Evolutionary conservation across 139 green algal species (phyloP), one percentile per base, ranked within the genome.

Genomic region (Parachlorella kessleri): DNA sequence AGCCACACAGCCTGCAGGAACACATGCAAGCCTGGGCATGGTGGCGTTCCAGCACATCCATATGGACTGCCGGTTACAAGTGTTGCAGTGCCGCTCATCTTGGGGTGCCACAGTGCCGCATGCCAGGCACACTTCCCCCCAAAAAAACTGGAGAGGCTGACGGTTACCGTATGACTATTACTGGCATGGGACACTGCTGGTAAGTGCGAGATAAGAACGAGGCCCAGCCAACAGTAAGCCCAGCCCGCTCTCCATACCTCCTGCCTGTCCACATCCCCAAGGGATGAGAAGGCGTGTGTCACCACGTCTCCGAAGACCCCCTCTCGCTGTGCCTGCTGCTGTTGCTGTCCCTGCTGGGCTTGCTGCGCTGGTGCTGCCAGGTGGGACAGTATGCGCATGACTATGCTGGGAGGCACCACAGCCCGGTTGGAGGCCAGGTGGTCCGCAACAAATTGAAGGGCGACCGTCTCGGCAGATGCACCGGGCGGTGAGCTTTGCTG

Each of bases 361-460:
- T 81, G 66, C 10, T 33, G 53, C 1, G 18, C 39, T 3, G 40
- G 28, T 3, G 35, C 33, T 5, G 84, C 81, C 35, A 90, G 33
- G 73, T 82, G 77, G 23, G 30, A 5, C 37, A 90, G 77, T 54
- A 91, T 78, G 3, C 70, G 73, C 65, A 89, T 37, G 35, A 85
- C 54, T 4, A 80, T 39, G 10, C 5, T 30, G 0, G 67, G 23
- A 2, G 39, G 30, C 54, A 76, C 81, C 1, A 64, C 69, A 2
- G 82, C 87, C 1, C 87, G 75, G 18, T 84, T 83, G 21, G 81
- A 77, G 1, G 77, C 82, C 32, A 91, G 41, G 39, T 85, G 72
- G 7, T 74, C 74, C 1, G 78, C 73, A 33, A 90, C 39, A 35
- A 90, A 90, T 37, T 76, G 37, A n/a, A 91, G 75, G 10, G 69